Evolutionary conservation across 495 filamentous ascomycete species (phyloP).

Genomic region (Penicillium parvum): DNA sequence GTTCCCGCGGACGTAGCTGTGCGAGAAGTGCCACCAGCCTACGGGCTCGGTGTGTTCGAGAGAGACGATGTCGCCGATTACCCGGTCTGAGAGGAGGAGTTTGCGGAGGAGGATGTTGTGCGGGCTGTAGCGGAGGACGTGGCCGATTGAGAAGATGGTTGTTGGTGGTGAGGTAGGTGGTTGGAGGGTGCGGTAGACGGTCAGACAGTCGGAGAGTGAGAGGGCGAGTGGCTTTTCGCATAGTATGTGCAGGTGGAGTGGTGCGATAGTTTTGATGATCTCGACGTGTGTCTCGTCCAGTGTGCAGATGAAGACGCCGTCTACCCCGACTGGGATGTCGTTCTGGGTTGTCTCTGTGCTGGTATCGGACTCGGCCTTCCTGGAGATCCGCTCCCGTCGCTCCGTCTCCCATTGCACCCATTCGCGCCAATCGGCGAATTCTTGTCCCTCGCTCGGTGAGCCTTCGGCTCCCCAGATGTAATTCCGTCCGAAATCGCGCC

Average conservation of each 20-base stretch:
- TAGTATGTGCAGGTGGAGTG: slow-evolving; percentile 73
- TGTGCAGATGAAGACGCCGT: slow-evolving; percentile 84
- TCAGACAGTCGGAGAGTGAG: slow-evolving; percentile 67
- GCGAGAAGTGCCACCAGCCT: slow-evolving; percentile 93
- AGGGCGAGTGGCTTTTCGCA: slow-evolving; percentile 93
- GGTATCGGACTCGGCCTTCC: background rate
- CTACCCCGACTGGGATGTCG: slow-evolving; percentile 48
- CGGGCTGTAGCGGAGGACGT: slow-evolving; percentile 77
- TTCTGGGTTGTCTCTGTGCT: background rate
- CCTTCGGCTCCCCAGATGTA: slow-evolving; percentile 59
- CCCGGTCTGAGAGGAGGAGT: slow-evolving; percentile 62
- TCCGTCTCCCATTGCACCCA: slow-evolving; percentile 61
- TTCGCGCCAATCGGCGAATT: slow-evolving; percentile 69
- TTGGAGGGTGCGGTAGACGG: slow-evolving; percentile 58
- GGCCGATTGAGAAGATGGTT: slow-evolving; percentile 81
- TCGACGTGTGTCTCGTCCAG: slow-evolving; percentile 83
- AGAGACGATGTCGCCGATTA: slow-evolving; percentile 79
- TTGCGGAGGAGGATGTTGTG: slow-evolving; percentile 83
- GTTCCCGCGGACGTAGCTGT: slow-evolving; percentile 91
- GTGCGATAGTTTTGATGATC: slow-evolving; percentile 65
- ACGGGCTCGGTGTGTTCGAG: slow-evolving; percentile 92
- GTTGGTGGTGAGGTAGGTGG: too few relatives aligned
- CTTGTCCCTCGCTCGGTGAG: slow-evolving; percentile 49
- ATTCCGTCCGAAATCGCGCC: slow-evolving; percentile 57
- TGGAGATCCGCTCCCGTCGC: slow-evolving; percentile 43